Conservation (phyloP, 140 eudicot genomes). For the Cichorium intybus region DNA sequence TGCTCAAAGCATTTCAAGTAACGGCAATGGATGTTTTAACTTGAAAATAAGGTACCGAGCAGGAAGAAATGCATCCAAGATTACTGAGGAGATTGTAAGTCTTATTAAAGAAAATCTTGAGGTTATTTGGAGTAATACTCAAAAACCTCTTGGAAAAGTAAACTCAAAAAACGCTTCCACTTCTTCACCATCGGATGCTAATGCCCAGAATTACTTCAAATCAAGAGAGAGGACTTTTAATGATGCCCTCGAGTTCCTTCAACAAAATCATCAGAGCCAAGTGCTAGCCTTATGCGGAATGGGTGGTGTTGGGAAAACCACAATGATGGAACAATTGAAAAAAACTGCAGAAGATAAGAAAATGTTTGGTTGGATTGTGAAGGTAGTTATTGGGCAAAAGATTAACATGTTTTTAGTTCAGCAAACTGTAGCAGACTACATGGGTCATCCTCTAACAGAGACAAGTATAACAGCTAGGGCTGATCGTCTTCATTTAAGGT, state of each 20-base stretch:
- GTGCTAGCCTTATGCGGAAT: too few relatives aligned
- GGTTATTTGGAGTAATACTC: background rate
- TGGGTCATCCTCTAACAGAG: background rate
- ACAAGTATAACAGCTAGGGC: constrained; percentile 3
- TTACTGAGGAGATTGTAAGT: background rate
- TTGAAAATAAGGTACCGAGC: constrained; percentile 1
- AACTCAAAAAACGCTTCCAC: background rate
- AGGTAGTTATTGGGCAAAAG: constrained; percentile 23
- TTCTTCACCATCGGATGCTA: background rate
- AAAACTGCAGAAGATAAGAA: background rate
- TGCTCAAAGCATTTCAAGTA: too few relatives aligned
- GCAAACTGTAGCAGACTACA: constrained; percentile 8
- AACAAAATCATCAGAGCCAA: background rate
- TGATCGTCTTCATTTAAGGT: background rate
- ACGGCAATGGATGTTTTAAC: background rate
- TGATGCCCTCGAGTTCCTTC: background rate
- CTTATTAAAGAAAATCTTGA: background rate
- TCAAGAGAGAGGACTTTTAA: background rate
- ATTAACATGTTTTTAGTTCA: background rate
- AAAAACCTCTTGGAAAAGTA: background rate
- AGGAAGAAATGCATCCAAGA: background rate
- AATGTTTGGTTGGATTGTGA: constrained; percentile 4
- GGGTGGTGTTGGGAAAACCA: constrained; percentile 24
- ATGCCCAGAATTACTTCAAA: background rate
- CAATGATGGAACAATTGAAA: constrained; percentile 15